These are phyloP conservation scores for Saccharum officinarum DNA, from an alignment of 176 grass and related monocot genomes.

Conservation along the genomic window DNA sequence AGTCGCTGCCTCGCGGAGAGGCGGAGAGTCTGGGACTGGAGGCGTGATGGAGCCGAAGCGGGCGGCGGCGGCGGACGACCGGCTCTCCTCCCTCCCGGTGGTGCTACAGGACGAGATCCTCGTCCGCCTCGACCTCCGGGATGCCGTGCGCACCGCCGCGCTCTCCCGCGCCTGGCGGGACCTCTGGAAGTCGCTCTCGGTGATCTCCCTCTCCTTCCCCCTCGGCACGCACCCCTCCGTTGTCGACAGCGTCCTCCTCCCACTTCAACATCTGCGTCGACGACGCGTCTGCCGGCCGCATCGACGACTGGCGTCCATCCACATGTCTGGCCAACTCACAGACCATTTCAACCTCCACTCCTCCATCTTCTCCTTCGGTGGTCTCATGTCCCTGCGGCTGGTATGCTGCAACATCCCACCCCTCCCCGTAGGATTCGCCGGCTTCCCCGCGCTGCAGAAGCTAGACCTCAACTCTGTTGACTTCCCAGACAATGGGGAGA, in stretches of 20 bases:
- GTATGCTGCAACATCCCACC: not conserved
- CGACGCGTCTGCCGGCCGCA: not conserved
- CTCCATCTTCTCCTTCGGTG: slow-evolving; percentile 17
- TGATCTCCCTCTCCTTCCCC: slow-evolving; percentile 1
- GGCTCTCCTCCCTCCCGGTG: not conserved
- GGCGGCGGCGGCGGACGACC: not conserved
- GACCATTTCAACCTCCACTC: not conserved
- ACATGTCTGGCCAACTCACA: not conserved
- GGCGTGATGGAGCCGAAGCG: not conserved
- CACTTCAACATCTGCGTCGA: not conserved
- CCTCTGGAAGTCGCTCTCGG: slow-evolving; percentile 21
- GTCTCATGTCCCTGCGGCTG: not conserved
- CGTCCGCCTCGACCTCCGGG: not conserved
- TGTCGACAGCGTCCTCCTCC: not conserved
- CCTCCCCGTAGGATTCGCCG: not conserved
- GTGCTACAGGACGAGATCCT: slow-evolving; percentile 15
- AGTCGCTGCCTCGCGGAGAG: too few species aligned
- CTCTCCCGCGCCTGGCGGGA: slow-evolving; percentile 38
- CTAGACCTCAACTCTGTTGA: not conserved
- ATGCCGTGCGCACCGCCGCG: slow-evolving; percentile 1
- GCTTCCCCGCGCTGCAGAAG: slow-evolving; percentile 1
- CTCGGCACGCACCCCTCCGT: not conserved
- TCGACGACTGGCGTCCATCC: slow-evolving; percentile 6
- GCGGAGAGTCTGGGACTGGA: not conserved
- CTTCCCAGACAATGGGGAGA: not conserved